Base-by-base conservation (phyloP, 208 protist species). In the Trypanosoma mega region DNA sequence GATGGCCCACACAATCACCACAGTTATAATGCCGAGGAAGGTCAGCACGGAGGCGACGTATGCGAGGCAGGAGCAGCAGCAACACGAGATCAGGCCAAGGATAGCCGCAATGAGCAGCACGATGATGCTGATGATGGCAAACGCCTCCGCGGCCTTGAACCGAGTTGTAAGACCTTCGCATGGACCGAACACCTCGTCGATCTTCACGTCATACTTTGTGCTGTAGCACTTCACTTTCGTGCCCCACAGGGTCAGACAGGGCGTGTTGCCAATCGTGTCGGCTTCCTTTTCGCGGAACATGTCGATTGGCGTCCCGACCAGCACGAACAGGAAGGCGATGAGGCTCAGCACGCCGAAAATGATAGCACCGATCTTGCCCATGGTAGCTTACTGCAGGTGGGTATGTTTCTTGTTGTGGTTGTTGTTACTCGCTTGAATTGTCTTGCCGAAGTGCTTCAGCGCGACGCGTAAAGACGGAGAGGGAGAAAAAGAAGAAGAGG, bases 171-270 rank as follows among this genome's bases (percentile, higher is more conserved):
- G 71, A 29, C 16, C 44, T 7, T 11, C 4, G 60, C 82, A 90
- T 1, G 23, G 16, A 0, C 4, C 18, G 53, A 74, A 83, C 4
- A 79, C 23, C 0, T 79, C 59, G 0, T 14, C 7, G 11, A 53
- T 16, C 18, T 8, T 49, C 23, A 30, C 54, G 5, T 74, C 39
- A 57, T 76, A 72, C 33, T 11, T 53, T 6, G 50, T 21, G 12
- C 44, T 23, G n/a, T 73, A 48, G 68, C 78, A 86, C 31, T 76
- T 68, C 5, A 33, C 16, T 41, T 81, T 84, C 0, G 26, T 0
- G 0, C 78, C 78, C 82, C 82, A 90, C 33, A 85, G 33, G 0
- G 72, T 84, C 44, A 90, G 9, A 63, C 77, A 87, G 26, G 24
- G 48, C 2, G 21, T 69, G 62, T 78, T 70, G 31, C 59, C 65